phyloP scores from a whole-genome alignment of 768 basidiomycete species.

The Collybiopsis luxurians region DNA sequence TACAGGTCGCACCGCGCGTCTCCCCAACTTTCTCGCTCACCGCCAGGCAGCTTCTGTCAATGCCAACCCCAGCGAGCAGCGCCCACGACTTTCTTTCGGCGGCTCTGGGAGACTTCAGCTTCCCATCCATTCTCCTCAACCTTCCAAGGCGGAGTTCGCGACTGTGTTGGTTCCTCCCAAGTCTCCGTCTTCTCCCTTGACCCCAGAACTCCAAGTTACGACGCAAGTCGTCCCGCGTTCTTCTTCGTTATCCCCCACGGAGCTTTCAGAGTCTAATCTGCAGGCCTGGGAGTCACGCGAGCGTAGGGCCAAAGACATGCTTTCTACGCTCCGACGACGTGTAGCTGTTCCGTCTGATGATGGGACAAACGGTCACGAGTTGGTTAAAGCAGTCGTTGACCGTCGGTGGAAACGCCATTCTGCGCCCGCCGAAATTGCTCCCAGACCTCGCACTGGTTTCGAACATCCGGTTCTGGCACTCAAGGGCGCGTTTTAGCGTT shows the following conservation, averaged over 20 bases:
- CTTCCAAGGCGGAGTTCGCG: conserved; percentile 20
- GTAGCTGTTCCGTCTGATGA: conserved; percentile 36
- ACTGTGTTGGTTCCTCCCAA: conserved; percentile 25
- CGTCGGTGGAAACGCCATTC: conserved; percentile 54
- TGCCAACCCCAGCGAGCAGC: conserved; percentile 17
- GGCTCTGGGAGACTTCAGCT: conserved; percentile 42
- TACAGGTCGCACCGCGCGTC: conserved; percentile 21
- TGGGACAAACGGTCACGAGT: conserved; percentile 12
- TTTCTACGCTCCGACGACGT: conserved; percentile 59
- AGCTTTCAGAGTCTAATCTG: conserved; percentile 54
- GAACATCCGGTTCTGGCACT: conserved; percentile 55
- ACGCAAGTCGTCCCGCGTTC: conserved; percentile 48
- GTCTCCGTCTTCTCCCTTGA: conserved; percentile 35
- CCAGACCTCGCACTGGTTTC: conserved; percentile 51
- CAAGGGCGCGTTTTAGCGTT: conserved; percentile 55
- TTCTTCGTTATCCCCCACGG: conserved; percentile 36
- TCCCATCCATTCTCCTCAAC: conserved; percentile 33
- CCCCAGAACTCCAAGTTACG: conserved; percentile 44
- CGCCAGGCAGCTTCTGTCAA: conserved; percentile 11
- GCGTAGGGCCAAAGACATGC: conserved; percentile 61
- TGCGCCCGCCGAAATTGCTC: conserved; percentile 60
- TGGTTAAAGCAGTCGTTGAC: conserved; percentile 20
- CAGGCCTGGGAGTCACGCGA: conserved; percentile 51
- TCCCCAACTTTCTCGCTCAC: conserved; percentile 30
- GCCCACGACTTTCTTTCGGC: conserved; percentile 26